phyloP scores from a whole-genome alignment of 495 filamentous ascomycete species.

The Hamigera avellanea region DNA sequence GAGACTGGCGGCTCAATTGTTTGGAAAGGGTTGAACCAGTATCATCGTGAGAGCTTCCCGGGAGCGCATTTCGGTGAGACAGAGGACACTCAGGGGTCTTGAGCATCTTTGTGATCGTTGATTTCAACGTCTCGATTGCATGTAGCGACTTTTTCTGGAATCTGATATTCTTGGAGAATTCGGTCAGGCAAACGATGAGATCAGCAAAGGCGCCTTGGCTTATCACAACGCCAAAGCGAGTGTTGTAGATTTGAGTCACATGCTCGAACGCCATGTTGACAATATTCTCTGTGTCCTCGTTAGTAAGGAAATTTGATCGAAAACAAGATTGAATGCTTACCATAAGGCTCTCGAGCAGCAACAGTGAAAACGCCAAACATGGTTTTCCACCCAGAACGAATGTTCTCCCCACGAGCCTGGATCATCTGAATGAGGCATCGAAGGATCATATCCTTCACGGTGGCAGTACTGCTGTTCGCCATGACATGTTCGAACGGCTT shows the following conservation, averaged over 20 bases:
- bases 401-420: slow-evolving; percentile 88
- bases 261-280: slow-evolving; percentile 96
- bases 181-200: slow-evolving; percentile 87
- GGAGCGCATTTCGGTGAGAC: slow-evolving; percentile 41
- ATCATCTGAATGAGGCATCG: slow-evolving; percentile 99
- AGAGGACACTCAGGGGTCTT: slow-evolving; percentile 92
- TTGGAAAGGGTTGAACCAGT: slow-evolving; percentile 35
- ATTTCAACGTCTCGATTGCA: slow-evolving; percentile 89
- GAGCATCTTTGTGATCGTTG: slow-evolving; percentile 86
- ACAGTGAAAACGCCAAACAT: slow-evolving; percentile 99
- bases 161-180: slow-evolving; percentile 94
- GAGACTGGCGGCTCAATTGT: slow-evolving; percentile 46
- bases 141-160: slow-evolving; percentile 98
- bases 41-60: slow-evolving; percentile 29
- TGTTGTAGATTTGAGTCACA: slow-evolving; percentile 94
- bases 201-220: slow-evolving; percentile 95
- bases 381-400: slow-evolving; percentile 94
- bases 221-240: slow-evolving; percentile 91
- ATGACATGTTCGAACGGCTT: slow-evolving; percentile 98
- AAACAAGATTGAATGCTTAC: slow-evolving; percentile 22
- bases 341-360: slow-evolving; percentile 81
- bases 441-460: slow-evolving; percentile 96
- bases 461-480: slow-evolving; percentile 74
- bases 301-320: slow-evolving; percentile 8
- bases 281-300: slow-evolving; percentile 58